Base-by-base conservation (phyloP, 169 alveolate species). In the Eimeria acervulina region DNA sequence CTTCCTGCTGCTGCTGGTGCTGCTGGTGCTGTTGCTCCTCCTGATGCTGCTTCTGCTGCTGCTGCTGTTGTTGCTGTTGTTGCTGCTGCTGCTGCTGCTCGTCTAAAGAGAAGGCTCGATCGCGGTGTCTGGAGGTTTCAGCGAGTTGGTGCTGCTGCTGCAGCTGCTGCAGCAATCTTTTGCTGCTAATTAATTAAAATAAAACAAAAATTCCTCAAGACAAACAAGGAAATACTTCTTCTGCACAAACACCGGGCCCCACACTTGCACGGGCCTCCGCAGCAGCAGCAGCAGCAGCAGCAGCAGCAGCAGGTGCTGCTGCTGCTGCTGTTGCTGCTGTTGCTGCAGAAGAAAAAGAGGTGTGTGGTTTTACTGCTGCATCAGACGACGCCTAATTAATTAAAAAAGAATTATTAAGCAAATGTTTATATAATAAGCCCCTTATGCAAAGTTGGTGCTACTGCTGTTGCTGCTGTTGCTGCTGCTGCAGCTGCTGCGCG, bases 401-500 rank as follows among this genome's bases (percentile, higher is more conserved):
- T 21, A 59, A 59, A 59, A 13, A 59, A 17, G 19, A 0, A 59
- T 21, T 1, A 12, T 59, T 21, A 59, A 21, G 3, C 26, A 17
- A 59, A 17, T 17, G 19, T 2, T 59, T 13, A 15, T 59, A 17
- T 59, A 59, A 13, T 17, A 13, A 13, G 28, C 26, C 12, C 6
- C n/a, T 28, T 70, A 6, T 70, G 38, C 26, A n/a, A 15, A 6
- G 19, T 70, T 70, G 44, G 8, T 70, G 83, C 26, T 70, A 17
- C 83, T 70, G 83, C 51, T 70, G 83, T 28, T 70, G 40, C 83
- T 36, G 83, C 44, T 33, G 40, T 70, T 70, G 44, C 40, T 70
- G 40, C 44, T n/a, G 83, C 38, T 59, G n/a, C 19, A 59, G 28
- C 28, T 21, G 83, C 83, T 28, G 83, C 40, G 76, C 83, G 44